These are phyloP conservation scores for Luzula sylvatica DNA, from an alignment of 176 grass and related monocot species.

Conservation along the genomic window DNA sequence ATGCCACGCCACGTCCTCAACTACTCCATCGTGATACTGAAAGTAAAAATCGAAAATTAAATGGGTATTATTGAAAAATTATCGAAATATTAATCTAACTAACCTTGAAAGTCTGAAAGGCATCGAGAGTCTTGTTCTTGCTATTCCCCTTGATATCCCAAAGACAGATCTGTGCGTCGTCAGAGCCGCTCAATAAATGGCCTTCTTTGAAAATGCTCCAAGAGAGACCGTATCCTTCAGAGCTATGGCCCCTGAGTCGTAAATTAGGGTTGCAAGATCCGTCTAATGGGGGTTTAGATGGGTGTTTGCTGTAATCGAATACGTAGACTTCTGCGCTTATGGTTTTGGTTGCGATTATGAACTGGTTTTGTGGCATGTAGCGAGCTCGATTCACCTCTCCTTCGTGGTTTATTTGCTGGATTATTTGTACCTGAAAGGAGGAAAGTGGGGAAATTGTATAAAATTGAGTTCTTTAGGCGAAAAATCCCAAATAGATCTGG, in stretches of 20 bases:
- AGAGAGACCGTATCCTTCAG: slow-evolving; percentile 96
- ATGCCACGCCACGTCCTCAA: slow-evolving; percentile 99
- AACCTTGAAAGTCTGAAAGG: slow-evolving; percentile 90
- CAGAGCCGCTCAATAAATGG: slow-evolving; percentile 92
- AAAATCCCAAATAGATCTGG: background rate
- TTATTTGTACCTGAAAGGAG: slow-evolving; percentile 99
- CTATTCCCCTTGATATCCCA: slow-evolving; percentile 75
- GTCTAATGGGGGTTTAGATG: slow-evolving; percentile 85
- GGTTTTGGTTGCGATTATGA: slow-evolving; percentile 97
- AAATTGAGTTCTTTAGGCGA: too few species aligned
- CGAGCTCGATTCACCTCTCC: slow-evolving; percentile 93
- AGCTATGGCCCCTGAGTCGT: slow-evolving; percentile 78
- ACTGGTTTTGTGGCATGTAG: slow-evolving; percentile 98
- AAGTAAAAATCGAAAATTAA: background rate
- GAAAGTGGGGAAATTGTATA: too few species aligned
- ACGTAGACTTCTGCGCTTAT: slow-evolving; percentile 95
- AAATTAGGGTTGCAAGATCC: slow-evolving; percentile 93
- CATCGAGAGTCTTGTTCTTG: slow-evolving; percentile 84
- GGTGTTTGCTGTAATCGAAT: slow-evolving; percentile 97
- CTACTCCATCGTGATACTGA: slow-evolving; percentile 84
- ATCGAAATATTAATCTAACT: background rate
- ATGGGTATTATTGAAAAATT: background rate
- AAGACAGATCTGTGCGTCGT: slow-evolving; percentile 92
- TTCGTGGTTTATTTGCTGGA: slow-evolving; percentile 99
- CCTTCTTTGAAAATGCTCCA: slow-evolving; percentile 97